phyloP scores from a whole-genome alignment of 2,329 filamentous ascomycete genomes.

The Colletotrichum karsti region DNA sequence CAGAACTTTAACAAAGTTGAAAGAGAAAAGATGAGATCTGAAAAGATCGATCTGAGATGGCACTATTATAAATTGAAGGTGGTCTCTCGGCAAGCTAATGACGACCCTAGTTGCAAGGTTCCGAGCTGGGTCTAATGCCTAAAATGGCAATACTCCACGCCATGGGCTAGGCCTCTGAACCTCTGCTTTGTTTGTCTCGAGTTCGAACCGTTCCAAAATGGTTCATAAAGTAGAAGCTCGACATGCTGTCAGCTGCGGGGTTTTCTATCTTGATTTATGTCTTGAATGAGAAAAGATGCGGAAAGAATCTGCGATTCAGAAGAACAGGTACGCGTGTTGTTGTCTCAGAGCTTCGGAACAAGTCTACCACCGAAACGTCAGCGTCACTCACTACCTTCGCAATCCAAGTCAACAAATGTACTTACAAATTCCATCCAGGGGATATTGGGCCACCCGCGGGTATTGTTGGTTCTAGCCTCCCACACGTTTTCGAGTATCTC shows the following conservation, averaged over 20 bases:
- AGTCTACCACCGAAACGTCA: slow-evolving; percentile 2
- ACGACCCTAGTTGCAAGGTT: neutral
- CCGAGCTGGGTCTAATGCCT: neutral
- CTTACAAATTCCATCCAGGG: slow-evolving; percentile 40
- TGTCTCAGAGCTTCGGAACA: slow-evolving; percentile 7
- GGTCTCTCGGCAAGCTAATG: neutral
- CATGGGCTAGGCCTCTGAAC: neutral
- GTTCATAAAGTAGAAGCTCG: no score
- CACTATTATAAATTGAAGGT: neutral
- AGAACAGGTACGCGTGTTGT: slow-evolving; percentile 30
- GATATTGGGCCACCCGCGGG: slow-evolving; percentile 31
- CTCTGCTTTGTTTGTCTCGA: neutral
- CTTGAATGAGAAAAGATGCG: no score
- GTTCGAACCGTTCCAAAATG: no score
- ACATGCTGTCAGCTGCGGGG: no score
- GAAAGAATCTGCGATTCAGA: neutral
- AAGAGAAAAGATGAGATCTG: neutral
- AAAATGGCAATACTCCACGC: neutral
- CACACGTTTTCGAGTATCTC: slow-evolving; percentile 36
- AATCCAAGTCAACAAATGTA: neutral
- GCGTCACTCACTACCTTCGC: neutral
- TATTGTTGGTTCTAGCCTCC: slow-evolving; percentile 31
- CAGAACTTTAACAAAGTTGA: neutral
- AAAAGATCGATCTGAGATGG: neutral
- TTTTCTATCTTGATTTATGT: no score